Percentiles rank a stretch among this genome's conserved stretches.
phyloP scores from a whole-genome alignment of 106 monocot genomes.

The Acorus calamus region DNA sequence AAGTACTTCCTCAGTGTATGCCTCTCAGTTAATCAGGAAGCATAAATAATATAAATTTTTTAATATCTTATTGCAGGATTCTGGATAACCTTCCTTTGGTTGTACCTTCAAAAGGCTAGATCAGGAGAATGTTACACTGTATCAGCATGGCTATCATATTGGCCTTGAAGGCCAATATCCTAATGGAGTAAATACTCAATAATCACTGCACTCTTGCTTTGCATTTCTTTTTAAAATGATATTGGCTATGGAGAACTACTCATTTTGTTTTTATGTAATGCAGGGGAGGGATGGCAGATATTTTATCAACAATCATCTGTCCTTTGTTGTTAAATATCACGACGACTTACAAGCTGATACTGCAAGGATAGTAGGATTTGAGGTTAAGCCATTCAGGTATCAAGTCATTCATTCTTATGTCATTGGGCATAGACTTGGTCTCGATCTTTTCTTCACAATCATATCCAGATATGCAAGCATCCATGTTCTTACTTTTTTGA shows the following conservation, averaged over 20 bases:
- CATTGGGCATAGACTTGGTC: no score
- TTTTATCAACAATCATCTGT: slow-evolving; percentile 34
- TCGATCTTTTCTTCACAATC: no score
- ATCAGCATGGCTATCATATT: slow-evolving; percentile 46
- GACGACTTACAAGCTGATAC: slow-evolving; percentile 21
- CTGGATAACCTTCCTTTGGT: slow-evolving; percentile 78
- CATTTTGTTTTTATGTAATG: slow-evolving; percentile 1
- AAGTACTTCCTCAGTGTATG: background rate
- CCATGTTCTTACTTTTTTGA: background rate
- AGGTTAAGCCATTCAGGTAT: slow-evolving; percentile 34
- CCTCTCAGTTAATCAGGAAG: no score
- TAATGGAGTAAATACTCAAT: slow-evolving; percentile 10
- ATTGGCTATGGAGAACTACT: no score
- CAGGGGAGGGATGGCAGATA: slow-evolving; percentile 32
- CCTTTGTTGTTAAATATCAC: slow-evolving; percentile 35
- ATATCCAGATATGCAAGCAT: no score
- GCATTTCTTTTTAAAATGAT: no score
- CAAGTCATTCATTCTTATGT: no score
- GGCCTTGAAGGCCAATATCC: slow-evolving; percentile 38
- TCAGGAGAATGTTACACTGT: slow-evolving; percentile 34
- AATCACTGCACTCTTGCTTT: no score
- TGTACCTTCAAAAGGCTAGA: slow-evolving; percentile 44
- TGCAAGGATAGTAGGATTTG: slow-evolving; percentile 38
- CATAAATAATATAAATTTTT: background rate
- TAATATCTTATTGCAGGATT: slow-evolving; percentile 41